Base-by-base conservation (phyloP, 768 basidiomycete species). In the Agrocybe praecox region DNA sequence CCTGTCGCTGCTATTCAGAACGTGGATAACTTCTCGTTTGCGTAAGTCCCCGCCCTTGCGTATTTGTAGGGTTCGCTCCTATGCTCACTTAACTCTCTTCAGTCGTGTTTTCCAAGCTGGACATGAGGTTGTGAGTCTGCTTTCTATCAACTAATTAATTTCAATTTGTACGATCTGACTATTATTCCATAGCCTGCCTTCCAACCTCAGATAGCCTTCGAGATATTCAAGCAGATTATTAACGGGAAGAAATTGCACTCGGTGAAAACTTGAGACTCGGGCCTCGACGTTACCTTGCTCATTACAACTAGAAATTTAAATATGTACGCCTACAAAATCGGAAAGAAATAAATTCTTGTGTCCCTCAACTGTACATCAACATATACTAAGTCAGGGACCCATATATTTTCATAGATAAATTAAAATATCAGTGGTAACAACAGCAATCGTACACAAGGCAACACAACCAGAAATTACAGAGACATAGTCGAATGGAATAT, bases 21-120 rank as follows among this genome's bases (percentile, higher is more conserved):
- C 49, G 81, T 88, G 32, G 84, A 83, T 58, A 85, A 85, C 56
- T 87, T 88, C 64, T 75, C 82, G 0, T 89, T 88, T 66, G 87
- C 85, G 85, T 87, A 55, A 62, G 85, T 79, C 53, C 26, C 36
- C 42, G 36, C 48, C 24, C 51, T 15, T 40, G 23, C 10, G 19
- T 6, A 40, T 7, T 33, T 45, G 7, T 19, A 9, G 11, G 17
- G 19, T 9, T n/a, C 22, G n/a, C 47, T 21, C 45, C 18, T 51
- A 15, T 23, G 1, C 36, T 42, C 40, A 11, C 26, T 42, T 24
- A 24, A 52, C 17, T 52, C 10, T 15, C 18, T 15, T 23, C 34
- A 86, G 85, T 58, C 75, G 84, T 11, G 78, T 89, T 0, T 87
- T 74, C 64, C 74, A 66, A 57, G 71, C 86, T 6, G 86, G 87